These are phyloP conservation scores for Clarireedia hainanense DNA, from an alignment of 2,329 filamentous ascomycete species.

Conservation along the genomic window DNA sequence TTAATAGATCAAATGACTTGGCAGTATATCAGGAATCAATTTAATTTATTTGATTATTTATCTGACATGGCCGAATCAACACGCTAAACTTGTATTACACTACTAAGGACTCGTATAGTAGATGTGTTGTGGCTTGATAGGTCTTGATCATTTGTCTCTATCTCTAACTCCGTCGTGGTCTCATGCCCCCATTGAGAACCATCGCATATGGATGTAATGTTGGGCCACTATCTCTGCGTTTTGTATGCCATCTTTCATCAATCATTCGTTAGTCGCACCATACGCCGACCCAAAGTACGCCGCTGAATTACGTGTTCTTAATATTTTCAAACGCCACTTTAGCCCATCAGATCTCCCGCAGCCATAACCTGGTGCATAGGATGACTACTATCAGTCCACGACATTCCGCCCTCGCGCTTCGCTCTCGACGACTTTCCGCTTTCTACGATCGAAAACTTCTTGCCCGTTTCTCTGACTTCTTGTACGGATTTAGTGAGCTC, in stretches of 20 bases:
- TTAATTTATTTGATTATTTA: too few species aligned
- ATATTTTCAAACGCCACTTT: background rate
- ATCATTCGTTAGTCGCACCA: background rate
- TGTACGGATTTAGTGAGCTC: constrained; percentile 65
- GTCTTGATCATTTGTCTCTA: background rate
- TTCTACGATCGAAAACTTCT: constrained; percentile 58
- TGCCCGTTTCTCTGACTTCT: constrained; percentile 64
- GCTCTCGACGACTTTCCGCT: constrained; percentile 2
- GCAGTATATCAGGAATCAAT: too few species aligned
- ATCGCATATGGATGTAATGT: background rate
- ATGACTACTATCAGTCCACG: background rate
- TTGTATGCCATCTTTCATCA: constrained; percentile 1
- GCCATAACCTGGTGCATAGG: constrained; percentile 9
- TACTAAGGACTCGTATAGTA: too few species aligned
- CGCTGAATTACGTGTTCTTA: background rate
- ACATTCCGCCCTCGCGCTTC: constrained; percentile 7
- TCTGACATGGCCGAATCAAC: too few species aligned
- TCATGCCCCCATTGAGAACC: background rate
- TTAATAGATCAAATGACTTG: too few species aligned
- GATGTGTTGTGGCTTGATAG: background rate
- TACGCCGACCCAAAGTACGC: constrained; percentile 2
- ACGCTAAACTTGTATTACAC: too few species aligned
- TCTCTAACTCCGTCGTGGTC: constrained; percentile 4
- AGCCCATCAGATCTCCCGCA: constrained; percentile 13
- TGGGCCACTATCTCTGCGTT: too few species aligned